phyloP scores from a whole-genome alignment of 2,329 filamentous ascomycete species.

The Myrmaecium sp. region DNA sequence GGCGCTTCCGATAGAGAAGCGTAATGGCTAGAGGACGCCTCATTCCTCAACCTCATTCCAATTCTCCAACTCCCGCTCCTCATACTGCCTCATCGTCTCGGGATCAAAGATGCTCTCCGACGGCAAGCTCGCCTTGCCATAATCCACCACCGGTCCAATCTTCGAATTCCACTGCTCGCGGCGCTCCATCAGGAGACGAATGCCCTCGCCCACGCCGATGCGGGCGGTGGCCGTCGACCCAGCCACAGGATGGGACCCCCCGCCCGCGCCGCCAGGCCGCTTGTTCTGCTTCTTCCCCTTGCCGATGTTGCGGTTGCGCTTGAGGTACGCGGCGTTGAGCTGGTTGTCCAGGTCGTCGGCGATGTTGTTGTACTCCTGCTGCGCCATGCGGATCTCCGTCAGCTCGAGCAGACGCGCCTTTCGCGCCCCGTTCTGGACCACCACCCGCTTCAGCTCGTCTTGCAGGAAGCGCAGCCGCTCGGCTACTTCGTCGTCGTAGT shows the following conservation, averaged over 20 bases:
- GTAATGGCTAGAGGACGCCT: too few relatives aligned
- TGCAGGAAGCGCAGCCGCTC: slow-evolving; percentile 78
- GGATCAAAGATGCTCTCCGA: slow-evolving; percentile 61
- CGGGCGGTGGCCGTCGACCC: slow-evolving; percentile 1
- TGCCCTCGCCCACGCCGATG: slow-evolving; percentile 69
- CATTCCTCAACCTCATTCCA: slow-evolving; percentile 71
- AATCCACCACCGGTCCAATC: slow-evolving; percentile 80
- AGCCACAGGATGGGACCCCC: slow-evolving; percentile 38
- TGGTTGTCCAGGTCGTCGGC: slow-evolving; percentile 91
- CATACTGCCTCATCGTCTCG: slow-evolving; percentile 52
- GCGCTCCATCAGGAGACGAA: slow-evolving; percentile 83
- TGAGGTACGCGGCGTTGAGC: slow-evolving; percentile 87
- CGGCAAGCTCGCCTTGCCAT: slow-evolving; percentile 62
- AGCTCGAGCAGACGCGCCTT: slow-evolving; percentile 77
- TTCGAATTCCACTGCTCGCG: slow-evolving; percentile 77
- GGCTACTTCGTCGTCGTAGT: slow-evolving; percentile 87
- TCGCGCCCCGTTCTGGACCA: slow-evolving; percentile 75
- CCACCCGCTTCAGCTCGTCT: slow-evolving; percentile 62
- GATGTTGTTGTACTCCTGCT: slow-evolving; percentile 94
- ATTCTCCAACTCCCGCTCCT: slow-evolving; percentile 60
- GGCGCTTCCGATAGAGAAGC: too few relatives aligned
- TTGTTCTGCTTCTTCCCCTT: slow-evolving; percentile 83
- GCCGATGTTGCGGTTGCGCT: slow-evolving; percentile 83
- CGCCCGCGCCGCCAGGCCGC: slow-evolving; percentile 39
- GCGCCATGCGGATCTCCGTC: slow-evolving; percentile 81